These are phyloP conservation scores for Didymella arachidicola DNA, from an alignment of 2,329 filamentous ascomycete species.

Conservation along the genomic window DNA sequence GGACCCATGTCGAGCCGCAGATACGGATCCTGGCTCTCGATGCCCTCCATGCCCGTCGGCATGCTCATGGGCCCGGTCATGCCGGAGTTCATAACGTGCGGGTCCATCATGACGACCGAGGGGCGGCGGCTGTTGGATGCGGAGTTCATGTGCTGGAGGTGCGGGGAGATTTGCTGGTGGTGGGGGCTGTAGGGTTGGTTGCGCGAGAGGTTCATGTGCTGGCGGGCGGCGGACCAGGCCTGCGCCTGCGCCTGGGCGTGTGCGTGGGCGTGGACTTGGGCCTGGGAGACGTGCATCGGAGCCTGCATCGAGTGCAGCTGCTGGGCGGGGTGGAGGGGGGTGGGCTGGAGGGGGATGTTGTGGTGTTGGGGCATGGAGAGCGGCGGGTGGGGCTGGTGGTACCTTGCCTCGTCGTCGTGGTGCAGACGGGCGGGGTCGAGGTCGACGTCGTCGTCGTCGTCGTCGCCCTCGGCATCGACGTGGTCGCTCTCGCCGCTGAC, in stretches of 20 bases:
- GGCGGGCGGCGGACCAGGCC: constrained; percentile 45
- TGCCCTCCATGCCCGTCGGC: constrained; percentile 43
- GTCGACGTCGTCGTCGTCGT: constrained; percentile 26
- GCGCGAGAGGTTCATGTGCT: constrained; percentile 49
- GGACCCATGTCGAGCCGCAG: constrained; percentile 45
- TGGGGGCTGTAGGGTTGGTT: constrained; percentile 44
- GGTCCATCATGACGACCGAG: constrained; percentile 43
- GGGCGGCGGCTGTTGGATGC: constrained; percentile 42
- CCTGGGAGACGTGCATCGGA: constrained; percentile 40
- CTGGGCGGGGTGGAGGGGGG: constrained; percentile 40
- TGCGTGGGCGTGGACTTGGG: constrained; percentile 41
- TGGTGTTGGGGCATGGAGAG: constrained; percentile 24
- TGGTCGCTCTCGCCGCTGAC: constrained; percentile 50
- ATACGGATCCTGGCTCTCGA: constrained; percentile 45
- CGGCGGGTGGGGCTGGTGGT: constrained; percentile 26
- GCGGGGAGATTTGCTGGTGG: constrained; percentile 38
- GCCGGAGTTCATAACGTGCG: constrained; percentile 33
- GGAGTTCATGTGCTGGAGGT: constrained; percentile 41
- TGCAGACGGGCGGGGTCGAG: constrained; percentile 8
- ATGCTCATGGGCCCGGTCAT: constrained; percentile 29
- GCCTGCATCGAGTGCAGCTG: constrained; percentile 37
- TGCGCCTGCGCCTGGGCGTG: constrained; percentile 40
- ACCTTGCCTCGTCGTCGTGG: constrained; percentile 20
- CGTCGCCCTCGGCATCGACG: constrained; percentile 46
- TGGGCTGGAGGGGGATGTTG: constrained; percentile 40